phyloP scores from a whole-genome alignment of 176 grass and related monocot species.

The Musa troglodytarum region DNA sequence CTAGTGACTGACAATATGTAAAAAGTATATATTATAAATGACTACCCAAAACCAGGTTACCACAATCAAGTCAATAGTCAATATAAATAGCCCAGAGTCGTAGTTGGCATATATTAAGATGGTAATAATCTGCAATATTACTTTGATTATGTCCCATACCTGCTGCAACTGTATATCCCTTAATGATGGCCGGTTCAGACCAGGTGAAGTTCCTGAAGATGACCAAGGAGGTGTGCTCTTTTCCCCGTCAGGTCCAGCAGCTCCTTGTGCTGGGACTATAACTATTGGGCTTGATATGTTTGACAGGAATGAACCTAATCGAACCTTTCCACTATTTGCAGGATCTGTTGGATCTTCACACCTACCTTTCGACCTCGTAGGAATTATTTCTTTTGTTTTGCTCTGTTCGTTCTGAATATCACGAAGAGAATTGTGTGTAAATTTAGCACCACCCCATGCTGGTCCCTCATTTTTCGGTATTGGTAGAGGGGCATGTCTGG shows the following conservation, averaged over 20 bases:
- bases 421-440: constrained; percentile 55
- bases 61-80: no score
- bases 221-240: constrained; percentile 79
- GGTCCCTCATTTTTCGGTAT: constrained; percentile 69
- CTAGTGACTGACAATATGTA: no score
- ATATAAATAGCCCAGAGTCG: neutral
- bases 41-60: no score
- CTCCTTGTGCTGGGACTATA: constrained; percentile 27
- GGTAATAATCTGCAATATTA: neutral
- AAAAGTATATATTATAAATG: no score
- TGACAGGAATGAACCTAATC: constrained; percentile 63
- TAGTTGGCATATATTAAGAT: neutral
- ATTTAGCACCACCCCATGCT: constrained; percentile 85
- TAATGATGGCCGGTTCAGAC: constrained; percentile 53
- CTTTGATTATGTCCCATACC: constrained; percentile 31
- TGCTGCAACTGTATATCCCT: constrained; percentile 98
- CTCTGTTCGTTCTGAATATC: constrained; percentile 95
- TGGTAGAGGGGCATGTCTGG: constrained; percentile 41
- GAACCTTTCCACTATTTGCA: constrained; percentile 33
- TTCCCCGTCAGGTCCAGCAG: constrained; percentile 53
- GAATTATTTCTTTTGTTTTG: constrained; percentile 34
- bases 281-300: constrained; percentile 46
- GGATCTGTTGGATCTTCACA: constrained; percentile 33
- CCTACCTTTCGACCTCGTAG: constrained; percentile 29
- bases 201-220: constrained; percentile 61